These are phyloP conservation scores for Jamesozyma piceae DNA, from an alignment of 805 yeast species.

Conservation along the genomic window DNA sequence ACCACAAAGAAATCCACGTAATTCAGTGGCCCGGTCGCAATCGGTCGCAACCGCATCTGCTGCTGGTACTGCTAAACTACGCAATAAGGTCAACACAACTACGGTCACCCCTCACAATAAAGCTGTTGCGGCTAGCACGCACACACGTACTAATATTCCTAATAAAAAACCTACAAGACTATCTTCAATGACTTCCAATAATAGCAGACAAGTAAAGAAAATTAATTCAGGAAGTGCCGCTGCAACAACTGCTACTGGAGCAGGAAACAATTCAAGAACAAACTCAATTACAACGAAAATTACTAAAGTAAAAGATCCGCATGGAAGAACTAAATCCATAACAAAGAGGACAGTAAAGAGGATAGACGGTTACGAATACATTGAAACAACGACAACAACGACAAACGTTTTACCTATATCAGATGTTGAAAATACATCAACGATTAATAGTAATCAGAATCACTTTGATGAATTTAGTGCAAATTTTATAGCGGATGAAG, in stretches of 20 bases:
- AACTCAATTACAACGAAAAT: constrained; percentile 38
- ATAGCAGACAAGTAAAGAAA: background rate
- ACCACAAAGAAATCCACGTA: background rate
- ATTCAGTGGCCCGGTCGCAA: background rate
- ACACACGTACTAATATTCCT: background rate
- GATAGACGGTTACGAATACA: constrained; percentile 40
- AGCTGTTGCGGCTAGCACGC: background rate
- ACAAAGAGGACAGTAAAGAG: constrained; percentile 45
- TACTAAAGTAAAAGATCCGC: constrained; percentile 40
- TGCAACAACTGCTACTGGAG: background rate
- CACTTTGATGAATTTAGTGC: constrained; percentile 28
- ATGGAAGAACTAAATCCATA: constrained; percentile 47
- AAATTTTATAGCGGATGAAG: constrained; percentile 17
- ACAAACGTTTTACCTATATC: constrained; percentile 10
- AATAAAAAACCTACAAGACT: constrained; percentile 6
- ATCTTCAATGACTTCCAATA: constrained; percentile 19
- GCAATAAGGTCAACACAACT: background rate
- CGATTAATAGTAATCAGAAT: constrained; percentile 6
- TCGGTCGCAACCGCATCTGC: no score
- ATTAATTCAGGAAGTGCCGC: no score
- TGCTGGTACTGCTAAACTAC: background rate
- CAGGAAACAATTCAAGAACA: constrained; percentile 15
- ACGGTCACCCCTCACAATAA: background rate
- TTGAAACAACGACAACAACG: constrained; percentile 39
- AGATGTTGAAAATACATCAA: background rate